These are phyloP conservation scores for Fragaria nilgerrensis DNA, from an alignment of 306 rosid species.

Conservation along the genomic window DNA sequence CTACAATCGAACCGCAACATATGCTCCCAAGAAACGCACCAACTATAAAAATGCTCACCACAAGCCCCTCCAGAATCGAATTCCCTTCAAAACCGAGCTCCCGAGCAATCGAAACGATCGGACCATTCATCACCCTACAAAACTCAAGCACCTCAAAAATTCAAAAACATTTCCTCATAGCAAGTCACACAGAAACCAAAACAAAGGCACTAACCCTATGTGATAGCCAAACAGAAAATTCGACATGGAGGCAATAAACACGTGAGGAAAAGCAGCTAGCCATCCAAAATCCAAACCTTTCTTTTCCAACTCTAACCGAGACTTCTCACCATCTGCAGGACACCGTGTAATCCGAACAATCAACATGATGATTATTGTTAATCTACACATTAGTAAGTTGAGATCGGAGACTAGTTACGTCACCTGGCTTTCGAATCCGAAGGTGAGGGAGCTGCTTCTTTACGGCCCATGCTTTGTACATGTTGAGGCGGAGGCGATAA, in stretches of 20 bases:
- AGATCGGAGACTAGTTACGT: neutral
- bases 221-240: conserved; percentile 89
- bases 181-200: neutral
- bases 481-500: conserved; percentile 17
- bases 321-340: conserved; percentile 38
- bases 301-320: conserved; percentile 15
- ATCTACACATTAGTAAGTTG: neutral
- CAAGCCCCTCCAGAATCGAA: conserved; percentile 76
- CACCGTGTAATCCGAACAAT: neutral
- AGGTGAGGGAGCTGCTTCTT: conserved; percentile 38
- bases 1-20: conserved; percentile 65
- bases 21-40: conserved; percentile 91
- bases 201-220: conserved; percentile 56
- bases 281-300: conserved; percentile 51
- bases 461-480: conserved; percentile 34
- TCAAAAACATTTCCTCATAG: neutral
- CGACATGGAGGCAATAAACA: conserved; percentile 66
- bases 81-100: conserved; percentile 90
- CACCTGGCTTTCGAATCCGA: conserved; percentile 26
- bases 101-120: conserved; percentile 71
- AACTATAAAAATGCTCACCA: conserved; percentile 81
- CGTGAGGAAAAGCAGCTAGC: conserved; percentile 82
- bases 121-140: conserved; percentile 87
- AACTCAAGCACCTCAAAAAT: conserved; percentile 10
- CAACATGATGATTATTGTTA: too few species aligned